A percentile compares a stretch with the other conserved stretches of the same genome.
Evolutionary conservation across 2,329 filamentous ascomycete species (phyloP).

Genomic region (Parastagonospora avenae): DNA sequence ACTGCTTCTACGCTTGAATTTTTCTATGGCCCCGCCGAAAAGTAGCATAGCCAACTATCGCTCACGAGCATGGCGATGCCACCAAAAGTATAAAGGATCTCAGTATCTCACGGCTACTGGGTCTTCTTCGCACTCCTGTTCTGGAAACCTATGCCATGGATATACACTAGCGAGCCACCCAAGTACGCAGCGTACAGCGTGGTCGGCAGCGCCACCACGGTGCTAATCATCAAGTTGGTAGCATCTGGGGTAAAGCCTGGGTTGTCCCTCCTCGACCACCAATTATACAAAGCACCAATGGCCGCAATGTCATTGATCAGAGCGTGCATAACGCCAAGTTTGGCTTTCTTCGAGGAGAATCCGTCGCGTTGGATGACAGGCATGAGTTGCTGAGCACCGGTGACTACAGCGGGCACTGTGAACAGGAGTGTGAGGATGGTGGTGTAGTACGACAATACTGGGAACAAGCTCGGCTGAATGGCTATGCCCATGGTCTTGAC

Average conservation of each 20-base stretch:
- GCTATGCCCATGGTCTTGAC: constrained; percentile 37
- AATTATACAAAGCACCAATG: constrained; percentile 48
- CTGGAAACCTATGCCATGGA: constrained; percentile 52
- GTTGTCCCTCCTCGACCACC: constrained; percentile 47
- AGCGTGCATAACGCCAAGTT: constrained; percentile 50
- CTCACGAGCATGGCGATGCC: background rate
- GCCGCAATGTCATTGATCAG: constrained; percentile 50
- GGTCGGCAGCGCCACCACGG: constrained; percentile 39
- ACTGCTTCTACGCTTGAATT: no score
- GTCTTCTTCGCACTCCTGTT: constrained; percentile 34
- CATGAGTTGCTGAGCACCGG: constrained; percentile 46
- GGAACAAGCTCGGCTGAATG: constrained; percentile 38
- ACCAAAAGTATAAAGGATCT: background rate
- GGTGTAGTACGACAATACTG: constrained; percentile 52
- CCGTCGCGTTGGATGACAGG: constrained; percentile 52
- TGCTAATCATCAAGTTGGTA: constrained; percentile 47
- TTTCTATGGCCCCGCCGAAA: no score
- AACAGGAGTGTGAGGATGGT: constrained; percentile 48
- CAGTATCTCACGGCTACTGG: constrained; percentile 33
- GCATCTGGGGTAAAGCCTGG: constrained; percentile 42
- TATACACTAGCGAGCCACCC: constrained; percentile 52
- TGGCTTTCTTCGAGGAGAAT: constrained; percentile 49
- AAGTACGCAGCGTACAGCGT: constrained; percentile 50
- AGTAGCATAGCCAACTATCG: no score
- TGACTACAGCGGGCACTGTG: constrained; percentile 38